Percentiles rank a stretch among this genome's conserved stretches.
phyloP scores from a whole-genome alignment of 2,329 filamentous ascomycete genomes.

The Arthrobotrys conoides region DNA sequence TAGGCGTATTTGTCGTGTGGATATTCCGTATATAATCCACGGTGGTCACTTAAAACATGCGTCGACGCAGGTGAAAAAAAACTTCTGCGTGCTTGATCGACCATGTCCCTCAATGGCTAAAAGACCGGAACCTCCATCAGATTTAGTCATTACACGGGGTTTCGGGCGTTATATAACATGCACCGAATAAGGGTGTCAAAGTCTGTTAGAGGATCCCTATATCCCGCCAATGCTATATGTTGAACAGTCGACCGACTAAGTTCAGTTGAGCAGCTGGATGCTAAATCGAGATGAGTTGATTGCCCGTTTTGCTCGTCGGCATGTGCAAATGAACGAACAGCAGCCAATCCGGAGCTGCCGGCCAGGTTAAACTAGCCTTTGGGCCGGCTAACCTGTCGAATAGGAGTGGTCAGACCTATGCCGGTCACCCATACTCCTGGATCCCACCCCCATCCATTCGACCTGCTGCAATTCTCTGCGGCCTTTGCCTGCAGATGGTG shows the following conservation, averaged over 20 bases:
- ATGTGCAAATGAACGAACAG: conserved; percentile 34
- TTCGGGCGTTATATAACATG: conserved; percentile 30
- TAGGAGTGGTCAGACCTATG: conserved; percentile 27
- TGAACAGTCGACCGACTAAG: conserved; percentile 35
- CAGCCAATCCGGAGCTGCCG: conserved; percentile 39
- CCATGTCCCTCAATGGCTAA: conserved; percentile 26
- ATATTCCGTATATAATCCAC: conserved; percentile 31
- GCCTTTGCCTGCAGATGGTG: conserved; percentile 22
- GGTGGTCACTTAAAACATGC: conserved; percentile 30
- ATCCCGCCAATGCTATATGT: conserved; percentile 27
- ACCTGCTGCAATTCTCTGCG: conserved; percentile 13
- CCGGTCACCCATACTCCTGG: conserved; percentile 19
- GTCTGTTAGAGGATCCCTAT: conserved; percentile 34
- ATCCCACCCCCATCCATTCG: conserved; percentile 32
- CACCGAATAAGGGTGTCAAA: conserved; percentile 37
- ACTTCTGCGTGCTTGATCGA: conserved; percentile 18
- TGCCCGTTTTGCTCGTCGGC: conserved; percentile 45
- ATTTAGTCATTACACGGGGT: conserved; percentile 20
- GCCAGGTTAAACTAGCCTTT: conserved; percentile 43
- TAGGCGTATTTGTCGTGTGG: conserved; percentile 22
- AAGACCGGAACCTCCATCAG: conserved; percentile 19
- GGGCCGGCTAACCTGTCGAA: conserved; percentile 52
- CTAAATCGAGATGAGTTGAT: conserved; percentile 50
- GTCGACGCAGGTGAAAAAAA: conserved; percentile 34
- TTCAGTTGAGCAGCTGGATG: conserved; percentile 57